phyloP scores from a whole-genome alignment of 768 basidiomycete species.

The Crucibulum laeve region DNA sequence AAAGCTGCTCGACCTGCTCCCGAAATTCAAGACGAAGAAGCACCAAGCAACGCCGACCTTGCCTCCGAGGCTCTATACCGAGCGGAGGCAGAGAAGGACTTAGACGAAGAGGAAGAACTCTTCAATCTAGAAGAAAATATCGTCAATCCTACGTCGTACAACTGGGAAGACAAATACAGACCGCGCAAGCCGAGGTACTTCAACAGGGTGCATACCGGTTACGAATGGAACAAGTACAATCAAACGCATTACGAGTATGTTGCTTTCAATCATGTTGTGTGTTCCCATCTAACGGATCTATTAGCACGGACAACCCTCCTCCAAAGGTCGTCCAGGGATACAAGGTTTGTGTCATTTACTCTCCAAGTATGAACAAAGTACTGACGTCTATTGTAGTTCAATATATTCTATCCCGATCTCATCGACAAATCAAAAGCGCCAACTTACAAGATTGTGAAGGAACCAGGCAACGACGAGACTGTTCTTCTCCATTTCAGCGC shows the following conservation, averaged over 20 bases:
- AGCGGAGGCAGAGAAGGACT: conserved; percentile 86
- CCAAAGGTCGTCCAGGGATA: conserved; percentile 99
- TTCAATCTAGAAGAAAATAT: conserved; percentile 94
- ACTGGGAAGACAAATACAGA: conserved; percentile 98
- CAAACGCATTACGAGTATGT: conserved; percentile 98
- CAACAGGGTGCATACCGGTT: conserved; percentile 98
- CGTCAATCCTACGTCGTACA: conserved; percentile 78
- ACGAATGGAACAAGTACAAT: conserved; percentile 99
- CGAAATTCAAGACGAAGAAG: conserved; percentile 54
- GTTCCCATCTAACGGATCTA: conserved; percentile 12
- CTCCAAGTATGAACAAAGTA: neutral
- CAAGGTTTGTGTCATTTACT: conserved; percentile 50
- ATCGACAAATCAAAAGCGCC: conserved; percentile 98
- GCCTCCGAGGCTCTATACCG: conserved; percentile 89
- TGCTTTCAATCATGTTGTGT: conserved; percentile 2
- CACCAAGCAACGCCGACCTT: conserved; percentile 63
- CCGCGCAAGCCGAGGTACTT: conserved; percentile 98
- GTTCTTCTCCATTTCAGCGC: conserved; percentile 91
- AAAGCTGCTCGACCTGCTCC: conserved; percentile 61
- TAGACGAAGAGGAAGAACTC: conserved; percentile 94
- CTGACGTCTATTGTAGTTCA: conserved; percentile 49
- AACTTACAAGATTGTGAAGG: conserved; percentile 92
- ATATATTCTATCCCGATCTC: conserved; percentile 98
- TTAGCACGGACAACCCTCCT: conserved; percentile 94
- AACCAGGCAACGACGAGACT: conserved; percentile 93